Conservation (phyloP, 768 basidiomycete genomes). For the Auriscalpium microsporum region DNA sequence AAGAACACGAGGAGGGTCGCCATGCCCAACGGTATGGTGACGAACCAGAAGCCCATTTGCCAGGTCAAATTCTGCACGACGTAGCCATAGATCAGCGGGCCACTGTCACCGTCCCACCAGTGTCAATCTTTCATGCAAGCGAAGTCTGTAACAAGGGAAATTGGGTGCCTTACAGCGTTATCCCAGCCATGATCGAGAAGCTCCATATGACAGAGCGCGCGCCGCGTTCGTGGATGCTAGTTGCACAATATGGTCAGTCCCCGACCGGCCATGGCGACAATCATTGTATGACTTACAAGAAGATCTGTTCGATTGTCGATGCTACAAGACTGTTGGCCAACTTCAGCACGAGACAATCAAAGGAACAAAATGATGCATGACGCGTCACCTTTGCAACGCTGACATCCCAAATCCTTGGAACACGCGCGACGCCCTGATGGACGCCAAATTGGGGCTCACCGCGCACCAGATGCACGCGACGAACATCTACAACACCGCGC, state of each 20-base stretch:
- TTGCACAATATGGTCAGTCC: background rate
- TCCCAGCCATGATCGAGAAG: slow-evolving; percentile 36
- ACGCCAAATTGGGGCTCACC: slow-evolving; percentile 31
- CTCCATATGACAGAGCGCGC: slow-evolving; percentile 37
- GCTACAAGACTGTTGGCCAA: slow-evolving; percentile 27
- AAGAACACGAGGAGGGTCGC: slow-evolving; percentile 31
- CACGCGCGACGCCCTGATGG: slow-evolving; percentile 33
- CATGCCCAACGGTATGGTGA: slow-evolving; percentile 34
- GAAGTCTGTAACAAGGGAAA: background rate
- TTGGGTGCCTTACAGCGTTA: slow-evolving; percentile 28
- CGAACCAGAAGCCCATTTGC: slow-evolving; percentile 41
- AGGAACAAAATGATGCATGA: too few species aligned
- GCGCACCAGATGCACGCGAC: slow-evolving; percentile 38
- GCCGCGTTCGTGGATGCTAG: slow-evolving; percentile 35
- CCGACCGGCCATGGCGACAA: too few species aligned
- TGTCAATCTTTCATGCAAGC: background rate
- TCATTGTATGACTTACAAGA: slow-evolving; percentile 20
- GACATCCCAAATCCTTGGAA: slow-evolving; percentile 43
- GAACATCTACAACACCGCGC: slow-evolving; percentile 27
- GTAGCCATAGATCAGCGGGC: slow-evolving; percentile 38
- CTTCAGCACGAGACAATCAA: too few species aligned
- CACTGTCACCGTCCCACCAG: slow-evolving; percentile 16
- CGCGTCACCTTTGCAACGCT: slow-evolving; percentile 29
- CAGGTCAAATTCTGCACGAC: slow-evolving; percentile 36
- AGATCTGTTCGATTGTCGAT: slow-evolving; percentile 37